A percentile compares a stretch with the other conserved stretches of the same genome.
Conservation (phyloP, 1,284 basidiomycete species). For the Fomitopsis palustris region DNA sequence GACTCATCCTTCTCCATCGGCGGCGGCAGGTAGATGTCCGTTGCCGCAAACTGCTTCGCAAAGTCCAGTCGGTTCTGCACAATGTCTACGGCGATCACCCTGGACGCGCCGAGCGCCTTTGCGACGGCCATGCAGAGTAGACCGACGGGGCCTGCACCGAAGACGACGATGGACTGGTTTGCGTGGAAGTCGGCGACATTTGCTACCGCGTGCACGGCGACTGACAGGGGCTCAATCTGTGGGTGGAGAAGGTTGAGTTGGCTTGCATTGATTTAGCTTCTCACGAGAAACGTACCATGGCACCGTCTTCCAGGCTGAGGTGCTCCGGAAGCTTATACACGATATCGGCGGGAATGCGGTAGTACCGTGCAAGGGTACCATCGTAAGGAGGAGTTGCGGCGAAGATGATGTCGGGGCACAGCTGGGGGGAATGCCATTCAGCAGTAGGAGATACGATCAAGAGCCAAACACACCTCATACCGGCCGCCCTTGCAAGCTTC, state of each 20-base stretch:
- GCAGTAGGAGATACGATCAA: neutral
- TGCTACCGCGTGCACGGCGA: conserved; percentile 86
- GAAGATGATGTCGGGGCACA: conserved; percentile 78
- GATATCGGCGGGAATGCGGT: conserved; percentile 72
- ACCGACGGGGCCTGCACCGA: conserved; percentile 92
- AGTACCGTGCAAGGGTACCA: conserved; percentile 84
- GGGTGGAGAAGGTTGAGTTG: neutral
- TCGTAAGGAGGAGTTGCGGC: conserved; percentile 90
- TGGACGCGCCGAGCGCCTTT: conserved; percentile 80
- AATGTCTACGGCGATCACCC: conserved; percentile 86
- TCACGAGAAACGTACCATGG: conserved; percentile 52
- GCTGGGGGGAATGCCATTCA: conserved; percentile 28
- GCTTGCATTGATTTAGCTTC: neutral
- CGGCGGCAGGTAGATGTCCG: conserved; percentile 75
- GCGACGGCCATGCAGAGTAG: conserved; percentile 92
- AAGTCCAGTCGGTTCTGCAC: conserved; percentile 81
- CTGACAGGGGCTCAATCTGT: conserved; percentile 92
- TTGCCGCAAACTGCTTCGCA: conserved; percentile 86
- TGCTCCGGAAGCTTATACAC: conserved; percentile 71
- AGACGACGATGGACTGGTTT: conserved; percentile 74
- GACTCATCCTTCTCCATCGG: conserved; percentile 62
- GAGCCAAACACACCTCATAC: conserved; percentile 59
- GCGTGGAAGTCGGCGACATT: conserved; percentile 74
- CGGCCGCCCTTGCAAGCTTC: conserved; percentile 74
- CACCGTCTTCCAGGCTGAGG: conserved; percentile 79